Percentiles rank a stretch among this genome's conserved stretches.
Conservation (phyloP, 148 eudicot genomes). For the Diospyros lotus region DNA sequence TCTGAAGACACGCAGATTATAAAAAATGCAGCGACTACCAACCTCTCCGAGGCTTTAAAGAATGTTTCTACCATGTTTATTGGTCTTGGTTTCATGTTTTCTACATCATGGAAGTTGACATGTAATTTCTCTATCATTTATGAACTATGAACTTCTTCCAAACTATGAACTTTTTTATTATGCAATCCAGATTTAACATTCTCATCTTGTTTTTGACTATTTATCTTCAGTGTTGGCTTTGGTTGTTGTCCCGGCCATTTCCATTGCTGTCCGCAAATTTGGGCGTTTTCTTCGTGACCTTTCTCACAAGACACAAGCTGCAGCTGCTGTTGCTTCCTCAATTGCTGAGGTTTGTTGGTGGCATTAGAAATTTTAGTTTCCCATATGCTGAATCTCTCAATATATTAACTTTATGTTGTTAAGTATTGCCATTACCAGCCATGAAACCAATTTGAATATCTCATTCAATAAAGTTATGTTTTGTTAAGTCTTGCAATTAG, state of each 20-base stretch:
- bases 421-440: too few relatives aligned
- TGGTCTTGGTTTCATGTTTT: conserved; percentile 83
- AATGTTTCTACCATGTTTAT: conserved; percentile 70
- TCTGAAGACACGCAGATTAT: conserved; percentile 95
- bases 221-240: conserved; percentile 62
- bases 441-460: too few relatives aligned
- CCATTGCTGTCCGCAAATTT: conserved; percentile 73
- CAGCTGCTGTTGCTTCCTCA: conserved; percentile 92
- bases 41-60: conserved; percentile 82
- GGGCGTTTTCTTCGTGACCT: conserved; percentile 87
- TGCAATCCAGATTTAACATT: background rate
- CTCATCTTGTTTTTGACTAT: background rate
- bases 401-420: background rate
- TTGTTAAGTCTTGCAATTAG: too few relatives aligned
- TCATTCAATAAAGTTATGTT: too few relatives aligned
- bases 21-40: conserved; percentile 90
- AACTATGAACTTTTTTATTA: background rate
- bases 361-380: background rate
- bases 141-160: background rate
- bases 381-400: background rate
- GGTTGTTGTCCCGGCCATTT: conserved; percentile 74
- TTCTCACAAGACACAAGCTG: conserved; percentile 88
- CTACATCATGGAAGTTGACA: conserved; percentile 90
- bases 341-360: conserved; percentile 74
- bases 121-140: conserved; percentile 30